Conservation (phyloP, 257 asterid genomes). For the Petunia secreta region DNA sequence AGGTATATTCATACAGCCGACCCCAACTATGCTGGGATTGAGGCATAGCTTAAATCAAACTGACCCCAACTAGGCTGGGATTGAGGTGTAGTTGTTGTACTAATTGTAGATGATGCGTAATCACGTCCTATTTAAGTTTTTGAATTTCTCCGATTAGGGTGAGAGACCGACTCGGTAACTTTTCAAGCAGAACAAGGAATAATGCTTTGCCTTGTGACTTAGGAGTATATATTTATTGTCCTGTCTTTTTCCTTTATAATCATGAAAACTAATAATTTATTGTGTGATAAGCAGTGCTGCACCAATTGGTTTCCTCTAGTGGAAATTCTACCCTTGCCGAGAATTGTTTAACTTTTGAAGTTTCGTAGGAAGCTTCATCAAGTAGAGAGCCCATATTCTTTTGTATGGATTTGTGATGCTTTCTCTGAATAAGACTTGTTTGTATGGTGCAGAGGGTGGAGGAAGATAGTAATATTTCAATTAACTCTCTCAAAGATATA, state of each 20-base stretch:
- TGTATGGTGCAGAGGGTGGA: conserved; percentile 50
- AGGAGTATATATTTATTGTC: background rate
- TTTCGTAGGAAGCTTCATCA: conserved; percentile 2
- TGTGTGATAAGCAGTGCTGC: background rate
- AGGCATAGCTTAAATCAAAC: background rate
- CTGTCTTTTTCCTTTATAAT: conserved; percentile 8
- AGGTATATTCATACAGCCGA: background rate
- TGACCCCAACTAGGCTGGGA: background rate
- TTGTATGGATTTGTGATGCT: conserved; percentile 3
- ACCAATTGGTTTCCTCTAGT: background rate
- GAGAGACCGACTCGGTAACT: background rate
- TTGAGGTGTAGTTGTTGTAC: background rate
- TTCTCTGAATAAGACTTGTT: background rate
- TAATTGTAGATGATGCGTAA: conserved; percentile 9
- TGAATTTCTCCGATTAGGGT: background rate
- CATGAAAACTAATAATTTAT: background rate
- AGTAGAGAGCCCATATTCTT: background rate
- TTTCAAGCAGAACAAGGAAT: conserved; percentile 9
- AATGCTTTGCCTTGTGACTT: conserved; percentile 21
- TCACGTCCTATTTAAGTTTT: background rate
- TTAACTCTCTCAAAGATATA: conserved; percentile 62
- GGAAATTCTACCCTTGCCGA: background rate
- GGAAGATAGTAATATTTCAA: conserved; percentile 49
- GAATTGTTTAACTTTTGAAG: background rate
- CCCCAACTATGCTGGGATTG: background rate